Percentiles rank a stretch among this genome's conserved stretches.
Evolutionary conservation across 2,329 filamentous ascomycete species (phyloP).

Genomic region (Fusarium sp.): DNA sequence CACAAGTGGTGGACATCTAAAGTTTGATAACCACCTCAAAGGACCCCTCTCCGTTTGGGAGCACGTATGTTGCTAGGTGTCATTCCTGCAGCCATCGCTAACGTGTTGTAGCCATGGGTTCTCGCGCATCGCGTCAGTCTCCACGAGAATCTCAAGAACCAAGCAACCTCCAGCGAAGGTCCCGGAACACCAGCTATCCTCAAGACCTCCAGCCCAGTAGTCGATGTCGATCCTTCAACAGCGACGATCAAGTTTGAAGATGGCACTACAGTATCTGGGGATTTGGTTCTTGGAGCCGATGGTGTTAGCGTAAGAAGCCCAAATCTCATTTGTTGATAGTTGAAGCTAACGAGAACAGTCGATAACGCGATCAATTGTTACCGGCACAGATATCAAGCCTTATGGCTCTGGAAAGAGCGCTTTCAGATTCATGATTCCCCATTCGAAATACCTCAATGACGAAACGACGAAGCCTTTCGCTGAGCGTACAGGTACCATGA

Average conservation of each 20-base stretch:
- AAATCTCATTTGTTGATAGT: fast-evolving
- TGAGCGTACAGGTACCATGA: constrained; percentile 18
- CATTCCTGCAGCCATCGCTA: neutral
- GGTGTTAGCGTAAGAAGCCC: constrained; percentile 55
- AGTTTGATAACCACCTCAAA: constrained; percentile 47
- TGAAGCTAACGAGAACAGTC: constrained; percentile 10
- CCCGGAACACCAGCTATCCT: constrained; percentile 50
- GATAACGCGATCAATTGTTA: constrained; percentile 38
- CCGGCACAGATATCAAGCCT: constrained; percentile 40
- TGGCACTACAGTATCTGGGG: constrained; percentile 54
- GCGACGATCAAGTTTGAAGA: constrained; percentile 56
- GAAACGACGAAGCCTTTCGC: constrained; percentile 25
- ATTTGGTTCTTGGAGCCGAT: constrained; percentile 64
- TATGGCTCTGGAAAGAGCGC: constrained; percentile 62
- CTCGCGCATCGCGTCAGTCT: constrained; percentile 62
- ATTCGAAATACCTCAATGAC: constrained; percentile 46
- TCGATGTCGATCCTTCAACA: constrained; percentile 52
- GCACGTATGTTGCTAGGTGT: constrained; percentile 39
- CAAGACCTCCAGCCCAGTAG: constrained; percentile 53
- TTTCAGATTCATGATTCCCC: constrained; percentile 62
- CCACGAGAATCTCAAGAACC: constrained; percentile 58
- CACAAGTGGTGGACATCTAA: constrained; percentile 48
- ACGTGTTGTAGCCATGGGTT: constrained; percentile 48
- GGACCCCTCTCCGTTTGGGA: constrained; percentile 55
- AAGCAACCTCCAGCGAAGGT: constrained; percentile 51